These are phyloP conservation scores for Scutellaria galericulata DNA, from an alignment of 257 asterid species.

Conservation along the genomic window DNA sequence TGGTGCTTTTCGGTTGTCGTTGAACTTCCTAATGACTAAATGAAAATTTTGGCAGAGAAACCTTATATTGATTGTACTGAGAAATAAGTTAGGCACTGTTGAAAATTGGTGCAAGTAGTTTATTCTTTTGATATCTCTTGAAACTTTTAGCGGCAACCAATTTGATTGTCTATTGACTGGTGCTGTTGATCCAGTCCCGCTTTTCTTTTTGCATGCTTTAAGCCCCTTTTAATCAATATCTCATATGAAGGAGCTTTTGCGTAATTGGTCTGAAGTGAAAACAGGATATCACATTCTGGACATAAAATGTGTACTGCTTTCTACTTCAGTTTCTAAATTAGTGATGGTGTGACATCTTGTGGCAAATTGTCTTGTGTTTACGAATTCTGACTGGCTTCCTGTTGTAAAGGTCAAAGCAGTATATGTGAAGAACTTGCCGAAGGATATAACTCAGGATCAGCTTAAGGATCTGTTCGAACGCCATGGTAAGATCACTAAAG, in stretches of 20 bases:
- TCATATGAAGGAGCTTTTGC: conserved; percentile 10
- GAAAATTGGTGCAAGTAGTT: conserved; percentile 15
- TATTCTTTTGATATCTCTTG: background rate
- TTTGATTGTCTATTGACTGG: background rate
- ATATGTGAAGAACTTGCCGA: conserved; percentile 93
- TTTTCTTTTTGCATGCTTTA: background rate
- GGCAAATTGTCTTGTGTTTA: background rate
- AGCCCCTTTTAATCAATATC: background rate
- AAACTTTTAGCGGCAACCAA: background rate
- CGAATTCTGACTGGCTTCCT: conserved; percentile 26
- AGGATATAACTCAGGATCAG: conserved; percentile 78
- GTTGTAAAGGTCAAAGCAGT: conserved; percentile 83
- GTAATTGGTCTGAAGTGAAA: background rate
- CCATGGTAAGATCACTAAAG: conserved; percentile 86
- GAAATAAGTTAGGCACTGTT: background rate
- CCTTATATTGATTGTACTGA: conserved; percentile 13
- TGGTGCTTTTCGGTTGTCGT: background rate
- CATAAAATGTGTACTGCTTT: background rate
- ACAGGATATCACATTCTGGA: background rate
- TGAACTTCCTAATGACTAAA: conserved; percentile 14
- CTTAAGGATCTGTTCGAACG: conserved; percentile 78
- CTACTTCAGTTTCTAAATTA: background rate
- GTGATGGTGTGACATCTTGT: background rate
- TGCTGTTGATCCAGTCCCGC: background rate
- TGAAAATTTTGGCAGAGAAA: background rate